Base-by-base conservation (phyloP, 106 monocot species). In the Platanthera guangdongensis region DNA sequence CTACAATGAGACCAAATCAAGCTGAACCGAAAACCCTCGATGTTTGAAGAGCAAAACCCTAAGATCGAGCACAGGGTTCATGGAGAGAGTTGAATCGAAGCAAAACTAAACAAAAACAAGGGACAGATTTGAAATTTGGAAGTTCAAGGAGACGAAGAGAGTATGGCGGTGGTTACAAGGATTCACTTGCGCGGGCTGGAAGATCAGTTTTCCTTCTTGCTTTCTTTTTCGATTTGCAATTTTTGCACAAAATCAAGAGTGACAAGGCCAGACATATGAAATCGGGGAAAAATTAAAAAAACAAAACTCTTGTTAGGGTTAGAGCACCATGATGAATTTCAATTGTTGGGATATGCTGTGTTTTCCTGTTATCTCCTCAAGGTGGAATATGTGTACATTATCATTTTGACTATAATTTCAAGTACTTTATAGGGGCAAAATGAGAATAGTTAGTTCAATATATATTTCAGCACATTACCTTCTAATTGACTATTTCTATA, bases 41-140 rank as follows among this genome's bases (percentile, higher is more conserved):
- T 4, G 55, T 51, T 32, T 21, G n/a, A 45, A 47, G 9, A 4
- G 62, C 39, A 22, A 82, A 73, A 77, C 82, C 82, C 82, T 81
- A 81, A 15, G 49, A 72, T 72, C 9, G 18, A 72, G 11, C 72
- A 11, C 51, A 1, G 51, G 16, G 50, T 19, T 72, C 72, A 50
- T 72, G 72, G 70, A 48, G 45, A 48, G 8, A 30, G 25, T 6
- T 65, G 65, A 65, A 65, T 65, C 65, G 4, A 4, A 65, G 65
- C 13, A 10, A 8, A 13, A 10, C 13, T 7, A 4, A 65, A 30
- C 25, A 25, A 65, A 65, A 8, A 65, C 65, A 60, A 21, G 1
- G 59, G 32, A 32, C 11, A 11, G 18, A 11, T 8, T 25, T 65
- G 65, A 65, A 65, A 65, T 65, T 65, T 32, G 65, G 32, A 65